Base-by-base conservation (phyloP, 768 basidiomycete species). In the Suillus cothurnatus region DNA sequence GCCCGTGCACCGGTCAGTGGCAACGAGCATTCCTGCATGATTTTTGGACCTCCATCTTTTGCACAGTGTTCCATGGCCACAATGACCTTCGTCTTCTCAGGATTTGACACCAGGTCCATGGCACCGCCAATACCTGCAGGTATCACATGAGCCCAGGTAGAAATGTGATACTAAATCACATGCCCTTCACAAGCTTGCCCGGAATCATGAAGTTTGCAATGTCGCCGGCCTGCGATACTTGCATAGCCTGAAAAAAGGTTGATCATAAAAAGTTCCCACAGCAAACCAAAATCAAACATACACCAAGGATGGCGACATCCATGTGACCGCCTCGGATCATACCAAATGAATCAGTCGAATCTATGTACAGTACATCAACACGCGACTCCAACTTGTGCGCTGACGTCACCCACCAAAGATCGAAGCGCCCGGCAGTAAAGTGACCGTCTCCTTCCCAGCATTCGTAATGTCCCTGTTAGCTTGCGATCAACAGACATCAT, bases 201-300 rank as follows among this genome's bases (percentile, higher is more conserved):
- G 94, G 94, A 70, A 95, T 94, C 94, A 95, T 97, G 77, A 92
- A 97, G 81, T 97, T 97, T 67, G 94, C 94, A 69, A 97, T 89
- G 76, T 97, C 93, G 59, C 92, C 94, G 0, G 86, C 85, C 68
- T 90, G 87, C 0, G 92, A 93, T 38, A 97, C 94, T 83, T 95
- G 90, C 91, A 97, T 92, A 15, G 93, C 92, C 90, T 92, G 66
- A 6, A 26, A 45, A 62, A 58, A 49, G 31, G 23, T 28, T 17
- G 41, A 41, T 57, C 57, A 39, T 15, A 69, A 26, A 15, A 34
- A 62, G 17, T 36, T 32, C 61, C 23, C 57, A 55, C 53, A 56
- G 31, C 38, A 57, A 55, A 58, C 19, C 6, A 50, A 52, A 31
- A 32, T 56, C 21, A 31, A 28, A 81, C 87, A 70, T 79, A 90